Conservation (phyloP, 2,329 filamentous ascomycete species). For the Aspergillus amoenus region DNA sequence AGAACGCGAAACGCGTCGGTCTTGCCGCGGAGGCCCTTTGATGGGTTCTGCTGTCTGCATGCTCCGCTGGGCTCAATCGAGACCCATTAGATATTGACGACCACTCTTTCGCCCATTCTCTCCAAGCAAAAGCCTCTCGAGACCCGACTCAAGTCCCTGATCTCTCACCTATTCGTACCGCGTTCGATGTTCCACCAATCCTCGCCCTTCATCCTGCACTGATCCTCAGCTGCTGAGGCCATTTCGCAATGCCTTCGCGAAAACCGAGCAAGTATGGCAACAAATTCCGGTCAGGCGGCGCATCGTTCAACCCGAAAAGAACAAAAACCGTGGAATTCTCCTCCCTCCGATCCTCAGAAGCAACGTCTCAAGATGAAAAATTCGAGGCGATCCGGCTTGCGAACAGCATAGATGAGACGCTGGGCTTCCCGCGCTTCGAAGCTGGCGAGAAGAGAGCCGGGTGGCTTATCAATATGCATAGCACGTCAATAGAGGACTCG, state of each 20-base stretch:
- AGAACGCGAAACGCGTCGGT: slow-evolving; percentile 37
- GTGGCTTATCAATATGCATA: slow-evolving; percentile 95
- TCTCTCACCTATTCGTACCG: slow-evolving; percentile 6
- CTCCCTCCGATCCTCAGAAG: slow-evolving; percentile 71
- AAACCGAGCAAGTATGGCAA: slow-evolving; percentile 66
- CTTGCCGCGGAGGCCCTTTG: slow-evolving; percentile 14
- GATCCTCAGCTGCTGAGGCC: slow-evolving; percentile 25
- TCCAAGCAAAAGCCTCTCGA: not conserved
- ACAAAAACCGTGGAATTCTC: slow-evolving; percentile 78
- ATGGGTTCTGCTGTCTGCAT: slow-evolving; percentile 13
- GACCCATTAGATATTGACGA: slow-evolving; percentile 10
- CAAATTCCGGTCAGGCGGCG: slow-evolving; percentile 47
- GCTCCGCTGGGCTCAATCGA: slow-evolving; percentile 11
- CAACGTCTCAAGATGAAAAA: slow-evolving; percentile 88
- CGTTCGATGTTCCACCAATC: slow-evolving; percentile 26
- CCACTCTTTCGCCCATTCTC: slow-evolving; percentile 6
- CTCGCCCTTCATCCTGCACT: slow-evolving; percentile 16
- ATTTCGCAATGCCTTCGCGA: slow-evolving; percentile 47
- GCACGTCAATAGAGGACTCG: slow-evolving; percentile 81
- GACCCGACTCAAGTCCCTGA: not conserved
- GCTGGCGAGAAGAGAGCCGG: slow-evolving; percentile 80
- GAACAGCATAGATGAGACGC: slow-evolving; percentile 86
- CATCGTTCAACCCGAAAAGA: slow-evolving; percentile 52
- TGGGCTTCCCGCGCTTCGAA: slow-evolving; percentile 93
- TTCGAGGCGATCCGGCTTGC: slow-evolving; percentile 81